phyloP scores from a whole-genome alignment of 805 yeast species.

The Wickerhamomyces ciferrii region DNA sequence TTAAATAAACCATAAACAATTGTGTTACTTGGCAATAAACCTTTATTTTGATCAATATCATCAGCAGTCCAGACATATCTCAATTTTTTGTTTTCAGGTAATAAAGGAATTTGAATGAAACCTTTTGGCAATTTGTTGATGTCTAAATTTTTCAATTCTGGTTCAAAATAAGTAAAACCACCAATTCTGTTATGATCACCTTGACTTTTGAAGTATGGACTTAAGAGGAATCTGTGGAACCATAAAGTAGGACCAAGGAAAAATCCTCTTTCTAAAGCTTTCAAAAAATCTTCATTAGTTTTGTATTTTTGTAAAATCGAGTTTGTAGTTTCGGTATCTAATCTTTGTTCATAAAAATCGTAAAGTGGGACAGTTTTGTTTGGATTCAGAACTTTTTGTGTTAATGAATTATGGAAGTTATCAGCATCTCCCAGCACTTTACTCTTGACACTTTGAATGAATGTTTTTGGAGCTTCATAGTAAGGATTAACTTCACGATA shows the following conservation, averaged over 20 bases:
- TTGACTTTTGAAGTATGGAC: conserved; percentile 12
- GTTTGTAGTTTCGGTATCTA: conserved; percentile 10
- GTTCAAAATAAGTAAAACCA: conserved; percentile 14
- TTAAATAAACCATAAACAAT: conserved; percentile 18
- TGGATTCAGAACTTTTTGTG: conserved; percentile 10
- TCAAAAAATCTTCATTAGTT: conserved; percentile 16
- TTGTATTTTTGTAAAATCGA: conserved; percentile 13
- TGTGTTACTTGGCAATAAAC: conserved; percentile 10
- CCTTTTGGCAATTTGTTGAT: conserved; percentile 4
- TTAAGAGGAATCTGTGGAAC: conserved; percentile 16
- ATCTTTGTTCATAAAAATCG: conserved; percentile 16
- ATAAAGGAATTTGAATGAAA: conserved; percentile 5
- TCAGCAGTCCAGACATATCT: conserved; percentile 14
- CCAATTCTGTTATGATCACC: conserved; percentile 10
- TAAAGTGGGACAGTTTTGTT: conserved; percentile 7
- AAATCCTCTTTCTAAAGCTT: conserved; percentile 14
- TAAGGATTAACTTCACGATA: conserved; percentile 13
- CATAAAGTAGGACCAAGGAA: conserved; percentile 18
- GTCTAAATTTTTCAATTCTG: conserved; percentile 10
- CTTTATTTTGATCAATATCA: conserved; percentile 7
- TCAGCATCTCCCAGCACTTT: conserved; percentile 5
- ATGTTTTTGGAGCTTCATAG: neutral
- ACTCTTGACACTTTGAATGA: conserved; percentile 2
- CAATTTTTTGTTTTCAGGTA: conserved; percentile 10
- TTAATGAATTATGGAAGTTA: conserved; percentile 6